Conservation (phyloP, 2,329 filamentous ascomycete genomes). For the Sclerotinia borealis region DNA sequence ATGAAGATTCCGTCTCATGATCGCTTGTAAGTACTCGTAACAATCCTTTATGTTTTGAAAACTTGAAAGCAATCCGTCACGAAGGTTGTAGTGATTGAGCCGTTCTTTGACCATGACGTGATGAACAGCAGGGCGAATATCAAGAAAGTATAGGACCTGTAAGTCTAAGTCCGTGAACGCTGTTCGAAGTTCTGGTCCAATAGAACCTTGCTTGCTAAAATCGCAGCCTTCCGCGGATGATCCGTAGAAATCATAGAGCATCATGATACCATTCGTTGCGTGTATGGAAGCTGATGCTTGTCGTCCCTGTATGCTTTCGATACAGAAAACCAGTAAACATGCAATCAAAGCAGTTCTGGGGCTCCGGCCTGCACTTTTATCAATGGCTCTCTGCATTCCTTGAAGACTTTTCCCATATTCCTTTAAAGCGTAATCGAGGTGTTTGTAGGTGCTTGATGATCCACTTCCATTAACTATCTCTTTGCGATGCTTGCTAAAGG, state of each 20-base stretch:
- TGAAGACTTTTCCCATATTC: constrained; percentile 10
- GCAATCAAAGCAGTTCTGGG: constrained; percentile 9
- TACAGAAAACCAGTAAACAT: constrained; percentile 13
- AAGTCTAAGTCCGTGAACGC: constrained; percentile 8
- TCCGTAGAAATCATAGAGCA: neutral
- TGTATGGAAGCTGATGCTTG: constrained; percentile 12
- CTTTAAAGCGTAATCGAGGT: constrained; percentile 8
- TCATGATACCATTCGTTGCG: constrained; percentile 4
- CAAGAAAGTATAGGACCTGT: constrained; percentile 10
- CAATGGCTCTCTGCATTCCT: constrained; percentile 5
- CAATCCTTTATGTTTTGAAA: constrained; percentile 12
- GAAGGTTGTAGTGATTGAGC: neutral
- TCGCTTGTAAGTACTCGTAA: constrained; percentile 7
- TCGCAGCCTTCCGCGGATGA: neutral
- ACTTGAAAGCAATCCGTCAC: neutral
- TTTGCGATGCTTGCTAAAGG: constrained; percentile 13
- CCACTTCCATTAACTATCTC: neutral
- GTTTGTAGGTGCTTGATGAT: neutral
- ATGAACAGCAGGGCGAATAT: neutral
- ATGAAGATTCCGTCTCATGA: constrained; percentile 16
- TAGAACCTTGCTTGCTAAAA: neutral
- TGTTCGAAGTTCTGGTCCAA: neutral
- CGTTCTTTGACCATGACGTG: neutral
- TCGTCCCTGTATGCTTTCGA: constrained; percentile 14
- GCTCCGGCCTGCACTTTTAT: neutral